phyloP scores from a whole-genome alignment of 257 asterid genomes.

The Nicotiana tomentosiformis region DNA sequence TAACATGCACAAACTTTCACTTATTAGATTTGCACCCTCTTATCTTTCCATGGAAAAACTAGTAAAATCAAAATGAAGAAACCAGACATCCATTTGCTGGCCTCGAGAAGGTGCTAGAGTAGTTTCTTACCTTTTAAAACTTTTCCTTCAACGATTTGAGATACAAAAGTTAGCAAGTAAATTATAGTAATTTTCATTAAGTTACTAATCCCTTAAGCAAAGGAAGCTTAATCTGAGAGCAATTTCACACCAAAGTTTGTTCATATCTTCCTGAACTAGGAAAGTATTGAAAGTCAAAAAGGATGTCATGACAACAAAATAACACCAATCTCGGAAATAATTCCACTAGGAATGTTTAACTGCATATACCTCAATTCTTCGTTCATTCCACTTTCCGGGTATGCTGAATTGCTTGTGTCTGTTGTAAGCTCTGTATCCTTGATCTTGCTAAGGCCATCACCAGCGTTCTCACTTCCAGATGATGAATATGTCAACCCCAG shows the following conservation, averaged over 20 bases:
- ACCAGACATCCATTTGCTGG: background rate
- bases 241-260: background rate
- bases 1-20: background rate
- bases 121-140: background rate
- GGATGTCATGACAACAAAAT: background rate
- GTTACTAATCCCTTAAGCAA: background rate
- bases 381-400: slow-evolving; percentile 57
- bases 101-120: background rate
- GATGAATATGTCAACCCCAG: slow-evolving; percentile 83
- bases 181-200: background rate
- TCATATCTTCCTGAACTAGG: background rate
- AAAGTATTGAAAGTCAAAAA: background rate
- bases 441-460: slow-evolving; percentile 36
- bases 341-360: background rate
- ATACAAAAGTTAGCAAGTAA: background rate
- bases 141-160: slow-evolving; percentile 2
- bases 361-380: slow-evolving; percentile 71
- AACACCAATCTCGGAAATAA: background rate
- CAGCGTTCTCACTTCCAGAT: slow-evolving; percentile 85
- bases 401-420: slow-evolving; percentile 49
- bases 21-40: background rate
- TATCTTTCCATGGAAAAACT: background rate
- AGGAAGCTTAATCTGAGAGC: background rate
- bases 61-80: background rate
- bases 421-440: slow-evolving; percentile 48